These are phyloP conservation scores for Isochrysis galbana DNA, from an alignment of 78 protist species.

Conservation along the genomic window DNA sequence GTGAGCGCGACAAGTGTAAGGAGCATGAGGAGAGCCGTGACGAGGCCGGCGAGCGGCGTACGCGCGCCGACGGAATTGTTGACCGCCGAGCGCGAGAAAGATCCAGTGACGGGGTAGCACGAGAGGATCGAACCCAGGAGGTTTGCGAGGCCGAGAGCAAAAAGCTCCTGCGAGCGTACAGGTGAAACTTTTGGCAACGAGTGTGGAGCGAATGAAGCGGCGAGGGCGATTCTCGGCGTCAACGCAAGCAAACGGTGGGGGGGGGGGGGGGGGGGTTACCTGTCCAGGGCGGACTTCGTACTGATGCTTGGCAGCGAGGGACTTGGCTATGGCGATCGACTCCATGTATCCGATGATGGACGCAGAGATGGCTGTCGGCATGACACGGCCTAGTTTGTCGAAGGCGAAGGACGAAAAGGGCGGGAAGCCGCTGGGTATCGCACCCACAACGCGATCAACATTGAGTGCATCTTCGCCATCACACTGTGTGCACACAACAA, in stretches of 20 bases:
- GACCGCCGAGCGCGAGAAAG: conserved; percentile 45
- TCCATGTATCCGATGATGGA: conserved; percentile 32
- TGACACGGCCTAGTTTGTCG: not conserved
- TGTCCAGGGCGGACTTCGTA: not conserved
- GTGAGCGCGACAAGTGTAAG: not conserved
- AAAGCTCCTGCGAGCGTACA: not conserved
- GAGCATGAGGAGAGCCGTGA: not conserved
- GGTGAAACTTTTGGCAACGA: not conserved
- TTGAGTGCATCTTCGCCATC: too few relatives aligned
- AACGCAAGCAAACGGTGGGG: not conserved
- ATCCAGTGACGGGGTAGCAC: conserved; percentile 12
- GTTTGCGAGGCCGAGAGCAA: conserved; percentile 7
- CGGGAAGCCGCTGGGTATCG: not conserved
- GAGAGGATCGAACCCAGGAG: not conserved
- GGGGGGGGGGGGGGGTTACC: not conserved
- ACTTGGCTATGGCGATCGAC: conserved; percentile 31
- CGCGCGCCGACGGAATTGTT: not conserved
- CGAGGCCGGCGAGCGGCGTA: conserved; percentile 4
- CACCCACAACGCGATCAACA: not conserved
- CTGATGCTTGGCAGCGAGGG: conserved; percentile 30
- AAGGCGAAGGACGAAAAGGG: not conserved
- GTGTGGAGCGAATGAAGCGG: not conserved
- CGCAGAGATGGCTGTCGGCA: not conserved
- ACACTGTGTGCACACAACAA: too few relatives aligned
- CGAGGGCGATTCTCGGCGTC: not conserved